Evolutionary conservation across 345 rosid genomes (phyloP), one percentile per base, ranked within the genome.

Genomic region (Kernera saxatilis): DNA sequence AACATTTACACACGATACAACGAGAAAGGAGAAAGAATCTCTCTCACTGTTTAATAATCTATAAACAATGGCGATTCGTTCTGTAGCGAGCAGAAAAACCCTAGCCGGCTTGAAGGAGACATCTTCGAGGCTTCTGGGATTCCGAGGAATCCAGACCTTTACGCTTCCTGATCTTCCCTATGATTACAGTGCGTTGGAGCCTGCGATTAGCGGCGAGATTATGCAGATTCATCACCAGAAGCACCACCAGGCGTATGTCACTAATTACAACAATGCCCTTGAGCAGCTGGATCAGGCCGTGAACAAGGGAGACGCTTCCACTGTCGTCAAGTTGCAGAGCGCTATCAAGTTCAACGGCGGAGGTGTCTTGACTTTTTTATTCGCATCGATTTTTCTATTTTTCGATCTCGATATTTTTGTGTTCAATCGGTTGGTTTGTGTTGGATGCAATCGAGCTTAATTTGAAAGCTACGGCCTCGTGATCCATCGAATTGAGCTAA

Each of bases 201-300:
- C 99, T 64, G 97, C 81, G 51, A 86, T 94, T 63, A 85, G 89
- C 71, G 99, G 87, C 50, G 96, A 91, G 80, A 94, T 94, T 23
- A 94, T 94, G 99, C 88, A 88, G 84, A 77, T 94, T 29, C 99
- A 94, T 64, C 99, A 94, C 88, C 92, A 89, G 84, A 94, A 94
- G 81, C 99, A 94, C 62, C 99, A 94, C 69, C 93, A 86, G 78
- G n/a, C 95, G 55, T 94, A 94, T 61, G 57, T 94, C 70, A 85
- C 96, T 35, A 94, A 94, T 77, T 94, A 81, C 79, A 94, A 89
- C 83, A 91, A 88, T 78, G 84, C 95, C 36, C 87, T 89, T 12
- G 90, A 91, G 82, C 89, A 84, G 80, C 95, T 93, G 8, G 78
- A 85, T 33, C 82, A 87, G 8, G 92, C 98, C 39, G 60, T 84